Evolutionary conservation across 2,329 filamentous ascomycete species (phyloP), one percentile per base, ranked within the genome.

Genomic region (Neopestalotiopsis rosae): DNA sequence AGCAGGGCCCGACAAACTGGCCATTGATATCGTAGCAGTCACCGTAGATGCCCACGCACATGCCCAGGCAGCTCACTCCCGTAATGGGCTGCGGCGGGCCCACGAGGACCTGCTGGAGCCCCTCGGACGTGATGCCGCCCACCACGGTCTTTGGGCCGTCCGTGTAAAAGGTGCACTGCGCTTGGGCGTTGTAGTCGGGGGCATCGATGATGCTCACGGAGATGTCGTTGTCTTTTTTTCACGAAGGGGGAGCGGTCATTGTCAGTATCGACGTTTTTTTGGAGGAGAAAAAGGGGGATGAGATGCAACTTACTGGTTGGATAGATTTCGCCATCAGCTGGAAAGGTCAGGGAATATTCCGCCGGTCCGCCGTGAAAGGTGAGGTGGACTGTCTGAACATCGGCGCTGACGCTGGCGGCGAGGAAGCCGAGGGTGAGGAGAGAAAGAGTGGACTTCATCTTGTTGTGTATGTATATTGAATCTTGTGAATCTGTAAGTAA

Each of bases 161-260:
- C 0, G 82, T 84, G 68, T 79, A 74, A 76, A 87, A 86, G n/a
- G 75, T 79, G 77, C 85, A 87, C 66, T 81, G 74, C 17, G 65
- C 64, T 69, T 77, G 74, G 68, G 83, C 83, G 72, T 82, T 78
- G 77, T 83, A 86, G 77, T 83, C 80, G 49, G 79, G 78, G 0
- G 81, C 79, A 68, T 83, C 79, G 68, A 86, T 82, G 70, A 79
- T 78, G 72, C 76, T 79, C 65, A 86, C 72, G 9, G 77, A 72
- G 20, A 85, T 72, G 61, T 75, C 72, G 65, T 79, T 82, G 71
- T 84, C 82, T 85, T 61, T 34, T 34, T 30, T 24, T 24, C 24
- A 24, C 24, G 24, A 24, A 24, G 24, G 24, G 24, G 24, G 24
- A 12, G 61, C 61, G 40, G 5, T 5, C 30, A 61, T 61, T 6